A percentile compares a stretch with the other conserved stretches of the same genome.
Evolutionary conservation across 371 early-diverging fungal genomes (phyloP).

Genomic region (Zancudomyces culisetae): DNA sequence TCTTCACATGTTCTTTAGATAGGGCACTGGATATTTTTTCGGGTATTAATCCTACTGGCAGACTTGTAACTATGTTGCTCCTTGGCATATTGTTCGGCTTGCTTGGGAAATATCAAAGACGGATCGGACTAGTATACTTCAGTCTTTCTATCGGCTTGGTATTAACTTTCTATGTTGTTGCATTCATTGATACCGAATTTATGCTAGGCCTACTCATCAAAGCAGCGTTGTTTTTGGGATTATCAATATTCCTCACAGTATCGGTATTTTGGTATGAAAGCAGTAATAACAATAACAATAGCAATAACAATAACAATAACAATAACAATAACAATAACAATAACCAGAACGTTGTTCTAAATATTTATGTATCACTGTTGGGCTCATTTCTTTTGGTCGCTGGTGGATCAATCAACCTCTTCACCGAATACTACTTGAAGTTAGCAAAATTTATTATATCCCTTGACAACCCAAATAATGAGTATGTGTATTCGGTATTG

Average conservation of each 20-base stretch:
- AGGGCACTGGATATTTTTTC: too few relatives aligned
- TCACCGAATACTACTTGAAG: not conserved
- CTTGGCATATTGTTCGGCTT: not conserved
- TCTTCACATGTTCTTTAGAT: too few relatives aligned
- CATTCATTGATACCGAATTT: not conserved
- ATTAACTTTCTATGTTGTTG: not conserved
- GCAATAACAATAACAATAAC: too few relatives aligned
- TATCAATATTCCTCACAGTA: not conserved
- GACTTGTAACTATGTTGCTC: not conserved
- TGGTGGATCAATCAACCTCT: not conserved
- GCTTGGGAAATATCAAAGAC: not conserved
- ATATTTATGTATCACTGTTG: not conserved
- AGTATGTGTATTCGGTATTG: not conserved
- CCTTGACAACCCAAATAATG: not conserved
- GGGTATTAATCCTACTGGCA: not conserved
- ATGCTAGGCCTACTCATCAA: not conserved
- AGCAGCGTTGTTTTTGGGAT: not conserved
- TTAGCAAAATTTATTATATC: not conserved
- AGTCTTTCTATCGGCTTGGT: not conserved
- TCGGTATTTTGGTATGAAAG: not conserved
- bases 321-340: too few relatives aligned
- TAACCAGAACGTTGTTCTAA: too few relatives aligned
- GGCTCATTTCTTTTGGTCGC: not conserved
- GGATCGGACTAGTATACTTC: not conserved
- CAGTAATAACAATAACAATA: not conserved